Conservation (phyloP, 192 early-diverging fungal genomes). For the Mortierella alpina region DNA sequence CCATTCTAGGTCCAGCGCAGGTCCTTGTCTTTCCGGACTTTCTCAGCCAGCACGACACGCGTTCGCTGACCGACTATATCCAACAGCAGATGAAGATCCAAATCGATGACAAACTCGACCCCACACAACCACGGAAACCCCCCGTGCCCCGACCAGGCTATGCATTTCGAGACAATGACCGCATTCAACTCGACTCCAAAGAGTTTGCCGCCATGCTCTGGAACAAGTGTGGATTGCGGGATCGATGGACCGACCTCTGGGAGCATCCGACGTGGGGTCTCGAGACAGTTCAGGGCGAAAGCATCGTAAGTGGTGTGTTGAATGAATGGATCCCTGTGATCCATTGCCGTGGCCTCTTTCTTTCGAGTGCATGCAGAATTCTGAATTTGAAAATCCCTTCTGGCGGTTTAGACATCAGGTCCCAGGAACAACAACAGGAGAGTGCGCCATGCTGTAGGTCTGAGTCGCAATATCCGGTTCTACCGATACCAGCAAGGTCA, state of each 20-base stretch:
- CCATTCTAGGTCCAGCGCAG: conserved; percentile 31
- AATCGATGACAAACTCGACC: conserved; percentile 46
- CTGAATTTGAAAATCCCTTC: background rate
- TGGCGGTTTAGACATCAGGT: conserved; percentile 28
- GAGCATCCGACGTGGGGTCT: conserved; percentile 34
- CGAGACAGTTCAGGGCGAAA: conserved; percentile 49
- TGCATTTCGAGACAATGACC: conserved; percentile 69
- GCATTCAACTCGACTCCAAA: conserved; percentile 58
- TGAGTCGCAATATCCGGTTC: conserved; percentile 68
- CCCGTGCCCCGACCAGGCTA: conserved; percentile 62
- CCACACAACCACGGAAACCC: conserved; percentile 16
- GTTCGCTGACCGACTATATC: conserved; percentile 28
- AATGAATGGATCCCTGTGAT: background rate
- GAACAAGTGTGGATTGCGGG: conserved; percentile 48
- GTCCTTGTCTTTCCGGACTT: conserved; percentile 40
- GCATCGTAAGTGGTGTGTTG: conserved; percentile 44
- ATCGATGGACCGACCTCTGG: conserved; percentile 51
- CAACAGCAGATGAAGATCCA: conserved; percentile 33
- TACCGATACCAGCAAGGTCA: conserved; percentile 71
- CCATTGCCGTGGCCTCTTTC: background rate
- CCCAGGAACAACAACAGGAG: conserved; percentile 33
- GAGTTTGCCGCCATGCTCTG: conserved; percentile 63
- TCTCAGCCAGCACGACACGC: conserved; percentile 14
- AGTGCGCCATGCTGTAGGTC: conserved; percentile 52
- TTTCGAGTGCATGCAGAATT: background rate